These are phyloP conservation scores for Myxozyma geophila DNA, from an alignment of 805 yeast species.

Conservation along the genomic window DNA sequence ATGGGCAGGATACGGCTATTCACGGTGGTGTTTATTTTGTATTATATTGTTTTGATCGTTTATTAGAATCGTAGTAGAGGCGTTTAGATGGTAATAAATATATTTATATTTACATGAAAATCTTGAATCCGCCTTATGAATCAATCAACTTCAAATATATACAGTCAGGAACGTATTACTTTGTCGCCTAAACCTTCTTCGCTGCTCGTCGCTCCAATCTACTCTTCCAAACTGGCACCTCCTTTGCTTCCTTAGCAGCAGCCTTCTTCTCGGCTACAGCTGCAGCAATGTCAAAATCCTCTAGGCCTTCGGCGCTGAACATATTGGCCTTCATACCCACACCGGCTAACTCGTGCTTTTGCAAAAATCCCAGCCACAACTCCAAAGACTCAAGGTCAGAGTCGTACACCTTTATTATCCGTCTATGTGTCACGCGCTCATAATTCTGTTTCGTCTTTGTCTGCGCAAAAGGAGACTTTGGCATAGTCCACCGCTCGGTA, in stretches of 20 bases:
- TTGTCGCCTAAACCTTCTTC: neutral
- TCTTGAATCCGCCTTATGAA: neutral
- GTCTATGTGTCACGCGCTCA: conserved; percentile 81
- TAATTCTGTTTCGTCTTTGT: conserved; percentile 95
- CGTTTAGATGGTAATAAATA: neutral
- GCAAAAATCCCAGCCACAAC: conserved; percentile 74
- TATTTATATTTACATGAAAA: neutral
- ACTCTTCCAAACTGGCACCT: neutral
- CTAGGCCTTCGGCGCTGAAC: conserved; percentile 44
- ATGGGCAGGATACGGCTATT: neutral
- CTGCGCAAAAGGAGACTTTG: conserved; percentile 88
- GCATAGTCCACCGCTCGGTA: conserved; percentile 90
- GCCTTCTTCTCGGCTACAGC: conserved; percentile 9
- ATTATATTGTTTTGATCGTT: neutral
- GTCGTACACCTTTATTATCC: conserved; percentile 77
- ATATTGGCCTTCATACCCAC: conserved; percentile 81
- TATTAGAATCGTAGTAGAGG: neutral
- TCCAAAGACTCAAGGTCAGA: conserved; percentile 84
- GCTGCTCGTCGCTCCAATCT: conserved; percentile 1
- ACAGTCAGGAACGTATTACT: neutral
- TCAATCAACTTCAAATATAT: neutral
- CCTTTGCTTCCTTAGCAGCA: neutral
- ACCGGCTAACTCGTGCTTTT: conserved; percentile 76
- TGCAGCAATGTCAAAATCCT: conserved; percentile 3
- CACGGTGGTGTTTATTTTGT: neutral